phyloP scores from a whole-genome alignment of 2,329 filamentous ascomycete genomes.

The Neospermospora avenae region DNA sequence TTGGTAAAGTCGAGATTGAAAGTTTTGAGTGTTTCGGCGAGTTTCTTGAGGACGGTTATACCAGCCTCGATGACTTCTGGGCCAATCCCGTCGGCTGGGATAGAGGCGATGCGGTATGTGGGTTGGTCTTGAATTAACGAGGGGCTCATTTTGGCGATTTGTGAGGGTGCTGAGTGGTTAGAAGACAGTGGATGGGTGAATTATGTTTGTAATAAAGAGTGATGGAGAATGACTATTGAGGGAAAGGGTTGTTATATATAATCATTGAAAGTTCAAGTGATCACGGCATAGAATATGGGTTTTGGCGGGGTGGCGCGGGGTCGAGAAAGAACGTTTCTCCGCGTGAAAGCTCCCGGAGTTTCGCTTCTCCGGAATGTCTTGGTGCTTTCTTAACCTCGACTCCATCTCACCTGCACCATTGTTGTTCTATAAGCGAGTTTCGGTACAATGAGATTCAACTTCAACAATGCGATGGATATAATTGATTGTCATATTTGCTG shows the following conservation, averaged over 20 bases:
- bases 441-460: too few species aligned
- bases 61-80: constrained; percentile 59
- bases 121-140: background rate
- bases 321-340: background rate
- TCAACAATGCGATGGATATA: too few species aligned
- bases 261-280: background rate
- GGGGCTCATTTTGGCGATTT: constrained; percentile 5
- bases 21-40: constrained; percentile 48
- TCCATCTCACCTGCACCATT: too few species aligned
- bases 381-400: background rate
- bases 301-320: background rate
- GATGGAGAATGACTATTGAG: background rate
- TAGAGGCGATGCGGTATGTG: constrained; percentile 52
- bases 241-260: background rate
- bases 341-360: background rate
- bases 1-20: constrained; percentile 60
- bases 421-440: too few species aligned
- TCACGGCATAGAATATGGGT: background rate
- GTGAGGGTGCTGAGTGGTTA: background rate
- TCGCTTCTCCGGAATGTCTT: constrained; percentile 7
- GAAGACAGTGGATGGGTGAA: background rate
- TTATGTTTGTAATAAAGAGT: background rate
- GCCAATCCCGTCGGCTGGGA: constrained; percentile 63
- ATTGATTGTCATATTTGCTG: too few species aligned
- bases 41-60: constrained; percentile 56